Conservation (phyloP, 495 filamentous ascomycete genomes). For the Penicillium arizonense region DNA sequence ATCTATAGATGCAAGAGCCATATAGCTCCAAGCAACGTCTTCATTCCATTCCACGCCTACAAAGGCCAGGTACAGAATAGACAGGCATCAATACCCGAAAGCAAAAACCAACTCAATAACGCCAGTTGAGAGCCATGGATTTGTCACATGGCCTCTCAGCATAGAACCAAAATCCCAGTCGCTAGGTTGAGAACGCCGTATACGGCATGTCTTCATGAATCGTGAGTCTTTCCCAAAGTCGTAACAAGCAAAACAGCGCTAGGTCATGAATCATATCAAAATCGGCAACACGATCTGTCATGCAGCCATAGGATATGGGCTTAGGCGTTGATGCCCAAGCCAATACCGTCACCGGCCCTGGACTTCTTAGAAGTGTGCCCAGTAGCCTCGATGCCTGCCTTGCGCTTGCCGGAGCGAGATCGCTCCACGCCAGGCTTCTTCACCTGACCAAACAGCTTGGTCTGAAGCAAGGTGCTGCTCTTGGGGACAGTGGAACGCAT, state of each 20-base stretch:
- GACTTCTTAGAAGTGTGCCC: constrained; percentile 58
- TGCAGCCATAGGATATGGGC: constrained; percentile 10
- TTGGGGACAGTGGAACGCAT: constrained; percentile 31
- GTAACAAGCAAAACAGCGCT: constrained; percentile 22
- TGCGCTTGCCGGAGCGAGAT: constrained; percentile 52
- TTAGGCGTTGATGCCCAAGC: constrained; percentile 61
- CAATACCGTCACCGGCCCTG: constrained; percentile 53
- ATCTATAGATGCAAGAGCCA: neutral
- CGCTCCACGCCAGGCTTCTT: constrained; percentile 54
- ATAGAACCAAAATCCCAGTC: constrained; percentile 5
- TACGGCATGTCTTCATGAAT: constrained; percentile 31
- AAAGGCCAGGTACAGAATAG: neutral
- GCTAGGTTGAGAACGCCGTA: constrained; percentile 17
- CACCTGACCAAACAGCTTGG: constrained; percentile 67
- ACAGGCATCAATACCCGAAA: constrained; percentile 3
- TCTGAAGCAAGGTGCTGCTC: constrained; percentile 52
- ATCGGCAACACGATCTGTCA: neutral
- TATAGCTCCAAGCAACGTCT: neutral
- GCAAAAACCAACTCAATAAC: constrained; percentile 8
- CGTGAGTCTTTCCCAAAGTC: constrained; percentile 23
- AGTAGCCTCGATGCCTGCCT: constrained; percentile 47
- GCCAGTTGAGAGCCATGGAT: constrained; percentile 6
- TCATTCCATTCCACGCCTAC: neutral
- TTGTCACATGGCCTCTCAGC: constrained; percentile 2
- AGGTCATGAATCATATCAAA: constrained; percentile 27